These are phyloP conservation scores for Echites panduratus DNA, from an alignment of 257 asterid species.

Conservation along the genomic window DNA sequence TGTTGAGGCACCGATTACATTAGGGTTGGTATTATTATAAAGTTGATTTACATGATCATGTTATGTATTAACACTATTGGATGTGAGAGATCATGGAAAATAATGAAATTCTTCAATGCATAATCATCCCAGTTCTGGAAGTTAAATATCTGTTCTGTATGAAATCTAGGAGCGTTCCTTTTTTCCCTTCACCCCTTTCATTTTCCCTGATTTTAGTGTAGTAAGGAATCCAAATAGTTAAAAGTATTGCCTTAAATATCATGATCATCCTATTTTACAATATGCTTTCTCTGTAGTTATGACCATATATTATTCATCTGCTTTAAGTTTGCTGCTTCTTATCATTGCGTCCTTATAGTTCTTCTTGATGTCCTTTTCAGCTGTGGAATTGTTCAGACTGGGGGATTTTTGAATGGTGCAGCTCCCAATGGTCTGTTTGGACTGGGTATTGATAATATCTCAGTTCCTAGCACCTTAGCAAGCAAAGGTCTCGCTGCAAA, in stretches of 20 bases:
- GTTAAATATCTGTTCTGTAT: not conserved
- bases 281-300: not conserved
- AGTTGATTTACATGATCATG: not conserved
- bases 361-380: slow-evolving; percentile 30
- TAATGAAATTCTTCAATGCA: not conserved
- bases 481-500: slow-evolving; percentile 69
- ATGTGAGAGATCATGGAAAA: not conserved
- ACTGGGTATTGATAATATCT: slow-evolving; percentile 65
- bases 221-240: not conserved
- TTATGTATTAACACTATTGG: not conserved
- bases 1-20: slow-evolving; percentile 64
- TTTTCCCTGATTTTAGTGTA: not conserved
- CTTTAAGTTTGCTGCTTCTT: not conserved
- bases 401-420: slow-evolving; percentile 81
- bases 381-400: slow-evolving; percentile 90
- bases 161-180: no score
- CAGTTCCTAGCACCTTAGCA: slow-evolving; percentile 84
- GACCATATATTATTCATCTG: not conserved
- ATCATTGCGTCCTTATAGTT: not conserved
- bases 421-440: slow-evolving; percentile 96
- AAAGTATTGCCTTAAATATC: not conserved
- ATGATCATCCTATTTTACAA: not conserved
- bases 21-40: slow-evolving; percentile 53
- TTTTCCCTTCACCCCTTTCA: not conserved
- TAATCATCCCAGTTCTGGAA: not conserved